Conservation (phyloP, 2,329 filamentous ascomycete species). For the Capronia coronata region DNA sequence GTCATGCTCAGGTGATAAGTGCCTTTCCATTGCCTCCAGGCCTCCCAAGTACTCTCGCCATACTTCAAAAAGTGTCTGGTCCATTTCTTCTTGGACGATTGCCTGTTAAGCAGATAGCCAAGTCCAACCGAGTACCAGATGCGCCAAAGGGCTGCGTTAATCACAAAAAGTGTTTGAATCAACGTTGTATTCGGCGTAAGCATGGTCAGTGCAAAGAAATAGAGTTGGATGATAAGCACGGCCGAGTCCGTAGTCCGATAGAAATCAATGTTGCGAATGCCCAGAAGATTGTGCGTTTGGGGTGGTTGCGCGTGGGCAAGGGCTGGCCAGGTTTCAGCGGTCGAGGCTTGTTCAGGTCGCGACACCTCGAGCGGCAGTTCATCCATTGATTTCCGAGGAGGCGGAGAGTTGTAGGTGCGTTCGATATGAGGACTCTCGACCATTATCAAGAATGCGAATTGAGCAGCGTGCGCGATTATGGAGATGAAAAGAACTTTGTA, state of each 20-base stretch:
- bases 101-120: constrained; percentile 73
- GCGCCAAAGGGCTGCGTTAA: constrained; percentile 75
- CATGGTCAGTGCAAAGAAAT: constrained; percentile 66
- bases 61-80: constrained; percentile 97
- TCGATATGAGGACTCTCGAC: constrained; percentile 98
- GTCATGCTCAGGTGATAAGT: constrained; percentile 89
- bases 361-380: constrained; percentile 32
- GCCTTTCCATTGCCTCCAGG: constrained; percentile 97
- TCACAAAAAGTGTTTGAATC: constrained; percentile 72
- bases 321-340: constrained; percentile 16
- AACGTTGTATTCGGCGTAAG: constrained; percentile 69
- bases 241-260: constrained; percentile 81
- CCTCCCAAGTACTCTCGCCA: constrained; percentile 81
- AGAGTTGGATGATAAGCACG: constrained; percentile 67
- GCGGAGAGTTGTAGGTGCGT: constrained; percentile 89
- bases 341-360: constrained; percentile 30
- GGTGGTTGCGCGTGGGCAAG: constrained; percentile 48
- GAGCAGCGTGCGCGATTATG: constrained; percentile 84
- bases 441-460: constrained; percentile 84
- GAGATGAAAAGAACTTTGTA: constrained; percentile 97
- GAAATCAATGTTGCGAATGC: constrained; percentile 75
- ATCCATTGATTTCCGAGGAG: constrained; percentile 48
- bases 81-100: constrained; percentile 89
- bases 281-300: constrained; percentile 75
- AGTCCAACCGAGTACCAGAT: constrained; percentile 88